Evolutionary conservation across 768 basidiomycete species (phyloP), one percentile per base, ranked within the genome.

Genomic region (Suillus lakei): DNA sequence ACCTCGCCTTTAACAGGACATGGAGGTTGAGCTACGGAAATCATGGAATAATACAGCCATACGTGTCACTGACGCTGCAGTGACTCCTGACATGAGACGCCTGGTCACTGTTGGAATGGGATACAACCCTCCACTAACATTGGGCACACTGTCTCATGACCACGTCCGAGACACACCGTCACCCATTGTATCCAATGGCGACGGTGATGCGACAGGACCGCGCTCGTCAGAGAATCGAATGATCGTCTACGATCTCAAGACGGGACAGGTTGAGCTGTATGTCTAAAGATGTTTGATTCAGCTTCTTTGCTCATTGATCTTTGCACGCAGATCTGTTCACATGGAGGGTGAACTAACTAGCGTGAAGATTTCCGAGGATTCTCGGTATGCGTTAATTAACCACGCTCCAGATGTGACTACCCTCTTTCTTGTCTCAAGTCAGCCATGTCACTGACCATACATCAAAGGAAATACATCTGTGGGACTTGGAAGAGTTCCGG

Each of bases 21-120:
- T 84, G 53, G 86, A 90, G 64, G 96, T 96, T 28, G 89, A 86
- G 71, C 81, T 88, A 67, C 84, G 83, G 53, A 87, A 92, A 38
- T 81, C 85, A 56, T 96, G 93, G 91, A 83, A 82, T 10, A 80
- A 83, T 39, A 85, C 86, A 41, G 83, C 89, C 12, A 90, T 96
- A 66, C 92, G 96, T 69, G 85, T 98, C 73, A 89, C 91, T 26
- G 95, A 95, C 75, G 87, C 98, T 73, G 90, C 91, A 54, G 81
- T 98, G 66, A 90, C 95, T 4, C 95, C 96, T 28, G 93, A 97
- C 77, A 87, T 88, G 72, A 84, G 86, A 66, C 89, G 89, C 64
- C 81, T 99, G 66, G 88, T 99, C 51, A 91, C 92, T n/a, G 86
- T 95, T 61, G 95, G 95, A 38, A 86, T 92, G 84, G 82, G 81